Base-by-base conservation (phyloP, 129 eudicot species). In the Arctium lappa region DNA sequence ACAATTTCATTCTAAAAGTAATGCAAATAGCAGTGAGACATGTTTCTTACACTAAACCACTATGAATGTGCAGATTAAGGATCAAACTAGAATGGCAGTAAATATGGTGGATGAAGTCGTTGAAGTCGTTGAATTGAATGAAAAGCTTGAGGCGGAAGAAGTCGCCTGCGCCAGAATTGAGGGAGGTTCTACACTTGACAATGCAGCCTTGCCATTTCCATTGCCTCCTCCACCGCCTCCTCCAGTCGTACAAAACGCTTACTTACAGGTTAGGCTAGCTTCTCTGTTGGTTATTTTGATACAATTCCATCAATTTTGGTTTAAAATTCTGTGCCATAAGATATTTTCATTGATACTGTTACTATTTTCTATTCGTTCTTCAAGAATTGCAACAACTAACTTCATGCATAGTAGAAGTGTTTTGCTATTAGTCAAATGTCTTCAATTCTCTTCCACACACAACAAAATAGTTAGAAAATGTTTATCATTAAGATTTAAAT, bases 151-250 rank as follows among this genome's bases (percentile, higher is more conserved):
- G 10, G 85, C 63, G 8, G 78, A 22, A 74, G 90, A 76, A 73
- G 80, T 53, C 56, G 75, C 75, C 40, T 27, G 86, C 13, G 42
- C 86, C 18, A 69, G 53, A 83, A 72, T 82, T 56, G 88, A 82
- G 80, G 84, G 83, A n/a, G 91, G 76, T 79, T 79, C 60, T 77
- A 76, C 82, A 72, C 71, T 34, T 74, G 85, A 83, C 31, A 56
- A 37, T 56, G 44, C 81, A 6, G 70, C 80, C 60, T 56, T 87
- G 74, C 91, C 90, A 4, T 80, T 84, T 79, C 84, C 78, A 53
- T 89, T 81, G 31, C 97, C 91, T 16, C 97, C 94, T n/a, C 95
- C 93, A 0, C 95, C 93, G 53, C 90, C 90, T 27, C 77, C 83
- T 46, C 91, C 92, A 46, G 30, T 74, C 46, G 76, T 50, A 44